A percentile compares a stretch with the other conserved stretches of the same genome.
phyloP scores from a whole-genome alignment of 768 basidiomycete species.

The Termitomyces sp. region DNA sequence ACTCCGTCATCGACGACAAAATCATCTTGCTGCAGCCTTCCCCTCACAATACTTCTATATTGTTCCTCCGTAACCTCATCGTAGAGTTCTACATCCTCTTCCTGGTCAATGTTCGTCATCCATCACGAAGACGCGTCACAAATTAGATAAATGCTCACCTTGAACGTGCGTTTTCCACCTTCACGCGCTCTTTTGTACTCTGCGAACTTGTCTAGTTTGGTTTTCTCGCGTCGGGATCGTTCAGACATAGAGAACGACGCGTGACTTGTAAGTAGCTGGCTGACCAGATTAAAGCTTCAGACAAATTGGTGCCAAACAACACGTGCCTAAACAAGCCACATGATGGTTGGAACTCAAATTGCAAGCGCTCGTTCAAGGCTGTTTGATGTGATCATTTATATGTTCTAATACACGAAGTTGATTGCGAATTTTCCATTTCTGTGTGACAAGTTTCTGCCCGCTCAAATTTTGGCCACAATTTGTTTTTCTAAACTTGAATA shows the following conservation, averaged over 20 bases:
- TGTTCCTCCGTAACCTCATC: slow-evolving; percentile 89
- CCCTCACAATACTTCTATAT: slow-evolving; percentile 79
- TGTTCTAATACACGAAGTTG: too few species aligned
- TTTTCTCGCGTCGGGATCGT: slow-evolving; percentile 33
- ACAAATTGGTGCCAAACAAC: slow-evolving; percentile 2
- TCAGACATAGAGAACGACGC: slow-evolving; percentile 26
- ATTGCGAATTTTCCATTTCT: background rate
- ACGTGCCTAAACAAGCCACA: background rate
- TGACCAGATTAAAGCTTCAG: background rate
- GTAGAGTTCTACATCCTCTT: slow-evolving; percentile 68
- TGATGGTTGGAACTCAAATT: too few species aligned
- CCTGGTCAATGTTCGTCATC: slow-evolving; percentile 19
- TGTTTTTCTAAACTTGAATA: too few species aligned
- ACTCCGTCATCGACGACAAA: slow-evolving; percentile 95
- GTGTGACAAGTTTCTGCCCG: background rate
- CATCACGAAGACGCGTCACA: slow-evolving; percentile 3
- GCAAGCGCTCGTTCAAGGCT: too few species aligned
- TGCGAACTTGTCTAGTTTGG: slow-evolving; percentile 12
- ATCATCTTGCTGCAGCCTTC: slow-evolving; percentile 80
- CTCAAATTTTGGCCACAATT: background rate
- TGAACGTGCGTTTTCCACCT: slow-evolving; percentile 12
- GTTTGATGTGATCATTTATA: too few species aligned
- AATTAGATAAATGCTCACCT: background rate
- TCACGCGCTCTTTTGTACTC: slow-evolving; percentile 14
- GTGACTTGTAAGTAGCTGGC: background rate